Base-by-base conservation (phyloP, 345 rosid genomes). In the Alliaria petiolata region DNA sequence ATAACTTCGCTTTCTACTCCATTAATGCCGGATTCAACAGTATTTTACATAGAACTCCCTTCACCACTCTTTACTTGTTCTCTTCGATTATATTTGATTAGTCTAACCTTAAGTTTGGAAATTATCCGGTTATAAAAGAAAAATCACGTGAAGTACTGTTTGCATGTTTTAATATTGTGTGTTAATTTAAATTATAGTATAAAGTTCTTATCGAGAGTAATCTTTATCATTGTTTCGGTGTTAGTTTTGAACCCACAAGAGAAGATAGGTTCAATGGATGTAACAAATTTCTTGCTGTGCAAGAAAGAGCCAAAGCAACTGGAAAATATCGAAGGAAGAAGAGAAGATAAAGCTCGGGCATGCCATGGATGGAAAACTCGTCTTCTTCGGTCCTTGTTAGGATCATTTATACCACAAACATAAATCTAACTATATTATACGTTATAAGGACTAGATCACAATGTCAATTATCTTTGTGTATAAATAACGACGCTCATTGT, bases 1-100 rank as follows among this genome's bases (percentile, higher is more conserved):
- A 83, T 43, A 78, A 79, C 62, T 89, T 89, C 78, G 63, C 76
- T 62, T 87, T 89, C 66, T 83, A 86, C 76, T 70, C 61, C 53
- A 51, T 71, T 36, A 66, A 72, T 63, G 64, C 75, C 42, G 71
- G 78, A 38, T 86, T 83, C 33, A 76, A 76, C 14, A 81, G 85
- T 86, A 78, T 8, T 55, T 33, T 45, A 61, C 53, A 10, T 9
- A 3, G 3, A 63, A 30, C 22, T 49, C 57, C 12, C 9, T 49
- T 14, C 8, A 36, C 4, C 16, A 42, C 6, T 17, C 22, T 56
- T n/a, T 47, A 14, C 4, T 19, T 49, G n/a, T 58, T 22, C 25
- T 6, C 10, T 54, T 38, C 15, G 30, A 45, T n/a, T 22, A 2
- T n/a, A n/a, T n/a, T n/a, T 0, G 45, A 34, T 47, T 20, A 2